Base-by-base conservation (phyloP, 176 grass and related monocot genomes). In the Secale cereale region DNA sequence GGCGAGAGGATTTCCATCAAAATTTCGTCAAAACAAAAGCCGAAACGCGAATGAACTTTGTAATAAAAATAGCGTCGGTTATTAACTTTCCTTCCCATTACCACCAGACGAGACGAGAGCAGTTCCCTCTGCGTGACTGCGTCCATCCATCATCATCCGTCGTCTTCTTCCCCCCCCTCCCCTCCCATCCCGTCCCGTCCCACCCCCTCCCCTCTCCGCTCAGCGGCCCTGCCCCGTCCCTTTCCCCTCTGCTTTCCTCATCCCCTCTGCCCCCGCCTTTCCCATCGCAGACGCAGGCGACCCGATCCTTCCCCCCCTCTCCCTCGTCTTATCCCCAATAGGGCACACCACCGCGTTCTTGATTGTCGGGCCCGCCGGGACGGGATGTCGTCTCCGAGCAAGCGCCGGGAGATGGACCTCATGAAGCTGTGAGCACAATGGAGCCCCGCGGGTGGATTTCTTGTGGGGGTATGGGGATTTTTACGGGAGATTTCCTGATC, bases 321-420 rank as follows among this genome's bases (percentile, higher is more conserved):
- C 14, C 59, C 16, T 19, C 16, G 48, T 72, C 57, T 80, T 85
- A 89, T 89, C 82, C 28, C 27, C 67, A 75, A 46, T 9, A 32
- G 15, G 45, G 12, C 75, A 32, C 81, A 14, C 33, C 33, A 17
- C 41, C 41, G 0, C 45, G 74, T 84, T 65, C 57, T 41, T 78
- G 48, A 26, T 45, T 62, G 16, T 1, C 2, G 5, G 61, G 28
- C 10, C 62, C 8, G 43, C 43, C 12, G 43, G 43, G 46, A 69
- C 50, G 63, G 52, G 81, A 98, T 98, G 95, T 98, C 95, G 37
- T 98, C 93, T 8, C 95, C 93, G 8, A 95, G 93, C 95, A 98
- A 98, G 84, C 95, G 95, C 80, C 93, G 95, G 65, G 95, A 98
- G 88, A 98, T 98, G 95, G 95, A 98, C 85, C 89, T 98, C 31